phyloP scores from a whole-genome alignment of 2,329 filamentous ascomycete genomes.

The Colletotrichum incanum region DNA sequence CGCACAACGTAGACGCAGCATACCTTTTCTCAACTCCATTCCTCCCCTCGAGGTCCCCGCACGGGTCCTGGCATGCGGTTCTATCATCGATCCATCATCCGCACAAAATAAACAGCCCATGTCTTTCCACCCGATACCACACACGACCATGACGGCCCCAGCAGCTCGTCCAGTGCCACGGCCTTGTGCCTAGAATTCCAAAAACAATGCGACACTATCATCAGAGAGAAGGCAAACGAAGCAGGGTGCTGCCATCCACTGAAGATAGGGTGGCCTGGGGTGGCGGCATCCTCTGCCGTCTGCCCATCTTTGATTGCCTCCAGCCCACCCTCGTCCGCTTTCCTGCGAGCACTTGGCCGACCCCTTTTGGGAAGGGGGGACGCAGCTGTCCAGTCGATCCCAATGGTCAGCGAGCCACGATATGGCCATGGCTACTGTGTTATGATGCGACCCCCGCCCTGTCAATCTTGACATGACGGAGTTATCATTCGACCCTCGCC shows the following conservation, averaged over 20 bases:
- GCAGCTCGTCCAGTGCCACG: not conserved
- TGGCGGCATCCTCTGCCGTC: conserved; percentile 31
- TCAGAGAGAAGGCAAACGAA: not conserved
- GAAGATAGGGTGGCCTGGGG: conserved; percentile 23
- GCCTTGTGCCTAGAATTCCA: not conserved
- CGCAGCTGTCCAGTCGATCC: conserved; percentile 30
- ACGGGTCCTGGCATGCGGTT: conserved; percentile 12
- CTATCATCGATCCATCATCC: not conserved
- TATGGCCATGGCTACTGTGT: conserved; percentile 26
- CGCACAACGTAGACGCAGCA: conserved; percentile 1
- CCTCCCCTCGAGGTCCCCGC: not conserved
- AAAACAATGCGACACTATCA: not conserved
- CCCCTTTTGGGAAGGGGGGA: not conserved
- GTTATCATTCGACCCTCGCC: conserved; percentile 40
- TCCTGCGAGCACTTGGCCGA: conserved; percentile 8
- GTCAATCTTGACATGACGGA: conserved; percentile 40
- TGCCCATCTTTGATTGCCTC: conserved; percentile 37
- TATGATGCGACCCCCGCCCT: conserved; percentile 41
- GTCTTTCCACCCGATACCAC: conserved; percentile 2
- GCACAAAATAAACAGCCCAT: conserved; percentile 3
- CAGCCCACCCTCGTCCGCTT: conserved; percentile 33
- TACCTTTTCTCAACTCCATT: not conserved
- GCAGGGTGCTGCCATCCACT: conserved; percentile 11
- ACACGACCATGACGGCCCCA: not conserved
- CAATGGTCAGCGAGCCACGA: conserved; percentile 35